Conservation (phyloP, 495 filamentous ascomycete species). For the Xylaria flabelliformis region DNA sequence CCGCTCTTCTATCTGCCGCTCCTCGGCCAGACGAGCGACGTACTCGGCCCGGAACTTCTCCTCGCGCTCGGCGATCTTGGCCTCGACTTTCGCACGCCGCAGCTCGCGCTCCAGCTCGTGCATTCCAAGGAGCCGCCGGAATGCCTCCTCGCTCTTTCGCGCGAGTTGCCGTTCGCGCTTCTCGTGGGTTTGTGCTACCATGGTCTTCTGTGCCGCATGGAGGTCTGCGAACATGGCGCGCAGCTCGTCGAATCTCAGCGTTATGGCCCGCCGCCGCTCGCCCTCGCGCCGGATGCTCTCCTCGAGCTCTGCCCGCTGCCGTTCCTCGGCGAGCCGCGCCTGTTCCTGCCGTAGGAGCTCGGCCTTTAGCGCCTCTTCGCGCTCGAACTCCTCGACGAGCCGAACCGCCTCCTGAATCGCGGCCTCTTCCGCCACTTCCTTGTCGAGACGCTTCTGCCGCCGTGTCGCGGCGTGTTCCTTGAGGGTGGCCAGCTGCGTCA, state of each 20-base stretch:
- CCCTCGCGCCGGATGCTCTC: conserved; percentile 41
- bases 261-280: conserved; percentile 36
- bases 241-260: conserved; percentile 37
- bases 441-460: conserved; percentile 31
- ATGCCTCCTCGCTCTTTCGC: neutral
- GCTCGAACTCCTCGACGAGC: conserved; percentile 45
- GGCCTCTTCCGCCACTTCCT: conserved; percentile 38
- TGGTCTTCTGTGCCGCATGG: conserved; percentile 35
- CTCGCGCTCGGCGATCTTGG: conserved; percentile 33
- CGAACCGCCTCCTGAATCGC: conserved; percentile 43
- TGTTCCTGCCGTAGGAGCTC: conserved; percentile 40
- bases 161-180: conserved; percentile 25
- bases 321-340: conserved; percentile 37
- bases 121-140: conserved; percentile 23
- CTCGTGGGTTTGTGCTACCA: conserved; percentile 30
- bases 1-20: conserved; percentile 42
- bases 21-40: conserved; percentile 33
- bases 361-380: conserved; percentile 43
- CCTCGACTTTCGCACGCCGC: conserved; percentile 22
- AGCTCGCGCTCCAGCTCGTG: conserved; percentile 37
- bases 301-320: conserved; percentile 28
- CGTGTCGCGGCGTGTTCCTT: conserved; percentile 35
- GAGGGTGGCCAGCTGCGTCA: conserved; percentile 37
- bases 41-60: conserved; percentile 36
- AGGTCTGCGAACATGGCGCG: conserved; percentile 34